Conservation (phyloP, 306 rosid genomes). For the Biancaea sappan region DNA sequence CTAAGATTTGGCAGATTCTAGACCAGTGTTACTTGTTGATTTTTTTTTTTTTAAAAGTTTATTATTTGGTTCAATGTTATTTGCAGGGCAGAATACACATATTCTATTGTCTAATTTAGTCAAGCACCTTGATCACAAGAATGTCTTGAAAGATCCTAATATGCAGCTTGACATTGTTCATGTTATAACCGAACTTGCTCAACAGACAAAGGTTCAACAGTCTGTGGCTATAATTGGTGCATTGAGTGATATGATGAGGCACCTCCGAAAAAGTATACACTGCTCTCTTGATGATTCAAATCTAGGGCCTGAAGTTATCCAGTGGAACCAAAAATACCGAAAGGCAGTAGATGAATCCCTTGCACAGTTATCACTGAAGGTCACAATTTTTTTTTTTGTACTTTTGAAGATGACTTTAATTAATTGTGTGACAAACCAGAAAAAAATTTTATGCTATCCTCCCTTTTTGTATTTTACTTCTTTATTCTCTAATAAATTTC, state of each 20-base stretch:
- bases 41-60: conserved; percentile 25
- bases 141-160: conserved; percentile 77
- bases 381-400: conserved; percentile 32
- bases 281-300: conserved; percentile 83
- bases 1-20: conserved; percentile 10
- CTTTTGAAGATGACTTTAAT: conserved; percentile 31
- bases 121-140: conserved; percentile 97
- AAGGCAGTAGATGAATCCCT: conserved; percentile 87
- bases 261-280: conserved; percentile 88
- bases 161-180: conserved; percentile 89
- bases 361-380: conserved; percentile 82
- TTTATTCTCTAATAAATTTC: too few relatives aligned
- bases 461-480: too few relatives aligned
- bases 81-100: conserved; percentile 87
- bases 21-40: conserved; percentile 15
- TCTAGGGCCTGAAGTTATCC: conserved; percentile 69
- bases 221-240: conserved; percentile 79
- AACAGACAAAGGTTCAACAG: conserved; percentile 72
- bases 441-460: too few relatives aligned
- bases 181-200: conserved; percentile 73
- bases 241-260: conserved; percentile 87
- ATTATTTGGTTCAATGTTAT: conserved; percentile 27
- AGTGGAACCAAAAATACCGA: conserved; percentile 75
- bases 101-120: conserved; percentile 80
- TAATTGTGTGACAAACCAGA: conserved; percentile 7